These are phyloP conservation scores for Paramecium sexaurelia DNA, from an alignment of 73 alveolate species.

Conservation along the genomic window DNA sequence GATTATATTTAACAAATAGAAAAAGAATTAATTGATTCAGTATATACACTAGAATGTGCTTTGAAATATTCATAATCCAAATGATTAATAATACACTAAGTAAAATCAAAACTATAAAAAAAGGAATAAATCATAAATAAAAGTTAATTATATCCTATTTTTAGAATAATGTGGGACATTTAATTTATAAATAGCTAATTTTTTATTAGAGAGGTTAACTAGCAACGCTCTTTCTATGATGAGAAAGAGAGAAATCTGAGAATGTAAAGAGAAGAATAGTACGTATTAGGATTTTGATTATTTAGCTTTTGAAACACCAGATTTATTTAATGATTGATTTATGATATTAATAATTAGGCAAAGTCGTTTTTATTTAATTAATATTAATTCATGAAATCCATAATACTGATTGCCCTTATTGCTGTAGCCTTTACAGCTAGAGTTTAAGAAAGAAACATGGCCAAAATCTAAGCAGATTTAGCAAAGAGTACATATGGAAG, in stretches of 20 bases:
- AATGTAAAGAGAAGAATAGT: not conserved
- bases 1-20: too few species aligned
- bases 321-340: constrained; percentile 10
- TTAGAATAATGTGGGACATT: not conserved
- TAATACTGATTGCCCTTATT: constrained; percentile 34
- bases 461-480: constrained; percentile 19
- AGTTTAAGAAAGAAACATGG: constrained; percentile 51
- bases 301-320: not conserved
- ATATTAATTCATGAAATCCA: constrained; percentile 38
- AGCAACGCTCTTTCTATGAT: not conserved
- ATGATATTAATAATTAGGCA: not conserved
- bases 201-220: not conserved
- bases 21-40: too few species aligned
- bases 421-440: constrained; percentile 39
- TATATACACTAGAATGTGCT: too few species aligned
- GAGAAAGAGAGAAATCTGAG: not conserved
- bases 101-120: not conserved
- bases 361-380: constrained; percentile 33
- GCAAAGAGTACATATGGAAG: constrained; percentile 35
- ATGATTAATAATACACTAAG: too few species aligned
- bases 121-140: constrained; percentile 11
- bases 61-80: too few species aligned
- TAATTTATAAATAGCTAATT: not conserved
- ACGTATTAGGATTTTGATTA: not conserved
- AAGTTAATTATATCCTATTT: not conserved